Evolutionary conservation across 306 rosid genomes (phyloP).

Genomic region (Prunus davidiana): DNA sequence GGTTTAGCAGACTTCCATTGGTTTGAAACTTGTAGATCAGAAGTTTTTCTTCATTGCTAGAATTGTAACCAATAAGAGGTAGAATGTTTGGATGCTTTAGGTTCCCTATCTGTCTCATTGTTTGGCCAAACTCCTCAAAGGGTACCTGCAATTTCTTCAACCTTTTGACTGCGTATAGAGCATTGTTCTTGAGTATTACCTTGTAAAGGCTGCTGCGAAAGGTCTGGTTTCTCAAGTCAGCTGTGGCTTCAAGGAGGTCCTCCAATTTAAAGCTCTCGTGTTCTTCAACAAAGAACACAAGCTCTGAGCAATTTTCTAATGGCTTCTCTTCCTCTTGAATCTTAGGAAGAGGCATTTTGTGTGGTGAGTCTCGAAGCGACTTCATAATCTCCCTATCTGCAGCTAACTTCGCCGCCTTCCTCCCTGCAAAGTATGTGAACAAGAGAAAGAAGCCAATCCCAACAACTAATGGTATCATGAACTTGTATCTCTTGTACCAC

Average conservation of each 20-base stretch:
- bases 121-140: constrained; percentile 51
- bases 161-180: constrained; percentile 62
- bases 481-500: neutral
- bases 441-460: constrained; percentile 31
- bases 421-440: constrained; percentile 28
- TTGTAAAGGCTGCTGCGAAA: constrained; percentile 62
- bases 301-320: constrained; percentile 30
- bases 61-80: constrained; percentile 55
- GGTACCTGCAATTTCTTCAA: constrained; percentile 64
- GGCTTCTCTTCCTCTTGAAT: constrained; percentile 27
- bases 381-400: constrained; percentile 18
- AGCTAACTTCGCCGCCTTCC: constrained; percentile 20
- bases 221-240: constrained; percentile 54
- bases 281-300: constrained; percentile 70
- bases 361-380: constrained; percentile 29
- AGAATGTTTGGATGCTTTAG: constrained; percentile 67
- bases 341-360: constrained; percentile 14
- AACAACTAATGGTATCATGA: neutral
- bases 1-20: constrained; percentile 72
- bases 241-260: constrained; percentile 59
- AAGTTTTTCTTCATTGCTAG: constrained; percentile 57
- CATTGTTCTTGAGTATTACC: constrained; percentile 50
- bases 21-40: constrained; percentile 65
- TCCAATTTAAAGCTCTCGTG: constrained; percentile 59
- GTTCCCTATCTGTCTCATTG: constrained; percentile 45